Base-by-base conservation (phyloP, 441 rosid genomes). In the Rhodomyrtus psidioides region DNA sequence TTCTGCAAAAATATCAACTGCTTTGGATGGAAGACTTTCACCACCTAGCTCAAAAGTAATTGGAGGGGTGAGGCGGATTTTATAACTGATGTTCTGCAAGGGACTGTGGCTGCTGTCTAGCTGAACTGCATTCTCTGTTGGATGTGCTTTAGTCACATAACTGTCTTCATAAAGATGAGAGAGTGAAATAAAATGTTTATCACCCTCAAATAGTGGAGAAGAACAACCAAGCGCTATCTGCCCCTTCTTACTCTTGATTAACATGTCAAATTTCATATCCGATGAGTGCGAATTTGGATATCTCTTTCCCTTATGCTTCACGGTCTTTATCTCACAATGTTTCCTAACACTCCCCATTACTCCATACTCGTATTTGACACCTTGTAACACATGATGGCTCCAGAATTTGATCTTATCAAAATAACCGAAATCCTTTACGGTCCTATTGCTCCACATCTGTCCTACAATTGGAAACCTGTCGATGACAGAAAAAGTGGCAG, bases 181-280 rank as follows among this genome's bases (percentile, higher is more conserved):
- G 49, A n/a, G 58, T 57, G 6, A 26, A 26, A 81, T 83, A 83
- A 86, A 92, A 56, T 87, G 90, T 86, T 90, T 88, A 88, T 93
- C 88, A 51, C 93, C 97, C 84, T 96, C 97, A 56, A 94, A 97
- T 51, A 92, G 74, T 4, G 99, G 99, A 84, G 91, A 30, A 19
- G 92, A 91, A 86, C 85, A 89, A 53, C 98, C 99, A 82, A 75
- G 62, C 27, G 91, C 89, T 70, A 53, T 81, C 59, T 89, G 90
- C 88, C 93, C 93, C 87, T 89, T 88, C 82, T 85, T 85, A 90
- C 88, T 88, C 89, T 58, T 92, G 60, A 93, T 88, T 42, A 88
- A 89, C 92, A 95, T 90, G 53, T 88, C 89, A 89, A 96, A 94
- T 88, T 88, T 93, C 98, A 97, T 94, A 90, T 96, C 99, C 4